Evolutionary conservation across 2,329 filamentous ascomycete species (phyloP).

Genomic region (Incumbomyces delicatus): DNA sequence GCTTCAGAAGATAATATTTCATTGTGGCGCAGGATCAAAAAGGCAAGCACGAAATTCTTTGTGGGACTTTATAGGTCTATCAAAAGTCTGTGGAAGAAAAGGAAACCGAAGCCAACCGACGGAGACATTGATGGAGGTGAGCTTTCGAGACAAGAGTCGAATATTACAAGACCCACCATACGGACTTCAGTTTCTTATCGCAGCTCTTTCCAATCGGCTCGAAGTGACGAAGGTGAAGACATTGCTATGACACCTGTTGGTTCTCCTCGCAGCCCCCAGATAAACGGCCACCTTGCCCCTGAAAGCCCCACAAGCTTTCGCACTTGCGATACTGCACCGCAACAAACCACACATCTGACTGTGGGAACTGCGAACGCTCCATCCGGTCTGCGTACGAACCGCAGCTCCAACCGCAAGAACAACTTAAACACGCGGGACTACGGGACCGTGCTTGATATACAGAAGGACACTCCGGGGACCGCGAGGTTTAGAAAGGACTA

Average conservation of each 20-base stretch:
- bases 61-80: constrained; percentile 45
- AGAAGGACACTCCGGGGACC: constrained; percentile 53
- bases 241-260: constrained; percentile 96
- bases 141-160: constrained; percentile 51
- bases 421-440: constrained; percentile 42
- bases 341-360: constrained; percentile 8
- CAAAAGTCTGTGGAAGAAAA: constrained; percentile 31
- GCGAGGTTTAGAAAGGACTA: constrained; percentile 84
- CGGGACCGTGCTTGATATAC: constrained; percentile 65
- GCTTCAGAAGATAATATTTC: constrained; percentile 79
- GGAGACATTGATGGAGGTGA: constrained; percentile 40
- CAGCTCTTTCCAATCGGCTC: constrained; percentile 43
- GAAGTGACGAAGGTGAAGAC: constrained; percentile 44
- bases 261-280: constrained; percentile 36
- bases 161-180: constrained; percentile 50
- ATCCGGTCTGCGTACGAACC: constrained; percentile 10
- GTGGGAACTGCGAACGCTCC: constrained; percentile 11
- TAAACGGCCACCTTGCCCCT: constrained; percentile 10
- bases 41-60: constrained; percentile 60
- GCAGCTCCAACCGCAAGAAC: constrained; percentile 13
- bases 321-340: constrained; percentile 21
- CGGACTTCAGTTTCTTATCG: constrained; percentile 48
- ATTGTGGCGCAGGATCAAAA: constrained; percentile 80
- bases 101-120: constrained; percentile 40
- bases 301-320: constrained; percentile 21